These are phyloP conservation scores for Spathaspora gorwiae DNA, from an alignment of 805 yeast genomes.

Conservation along the genomic window DNA sequence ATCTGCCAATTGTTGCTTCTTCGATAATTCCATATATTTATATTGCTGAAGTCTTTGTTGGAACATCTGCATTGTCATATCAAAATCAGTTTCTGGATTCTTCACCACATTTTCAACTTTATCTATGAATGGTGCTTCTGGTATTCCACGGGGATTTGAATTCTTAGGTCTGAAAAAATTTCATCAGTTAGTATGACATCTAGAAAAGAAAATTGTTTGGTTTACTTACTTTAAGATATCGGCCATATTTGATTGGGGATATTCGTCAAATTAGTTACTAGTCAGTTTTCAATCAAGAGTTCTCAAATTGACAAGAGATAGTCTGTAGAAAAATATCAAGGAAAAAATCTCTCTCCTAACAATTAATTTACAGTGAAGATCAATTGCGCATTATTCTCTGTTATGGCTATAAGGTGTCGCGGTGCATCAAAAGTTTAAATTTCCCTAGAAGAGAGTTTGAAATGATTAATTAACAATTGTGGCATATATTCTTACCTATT, in stretches of 20 bases:
- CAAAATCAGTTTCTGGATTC: constrained; percentile 60
- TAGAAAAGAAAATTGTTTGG: neutral
- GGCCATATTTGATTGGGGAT: constrained; percentile 15
- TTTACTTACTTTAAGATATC: constrained; percentile 27
- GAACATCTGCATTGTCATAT: constrained; percentile 62
- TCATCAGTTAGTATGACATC: constrained; percentile 5
- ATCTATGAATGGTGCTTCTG: constrained; percentile 91
- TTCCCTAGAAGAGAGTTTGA: no score
- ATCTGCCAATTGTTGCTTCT: constrained; percentile 45
- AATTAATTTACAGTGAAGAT: no score
- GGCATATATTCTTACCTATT: neutral
- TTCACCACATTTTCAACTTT: constrained; percentile 72
- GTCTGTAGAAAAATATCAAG: no score
- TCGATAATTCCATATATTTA: constrained; percentile 74
- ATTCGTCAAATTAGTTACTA: constrained; percentile 18
- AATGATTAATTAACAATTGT: no score
- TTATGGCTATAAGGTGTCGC: no score
- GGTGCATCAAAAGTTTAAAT: no score
- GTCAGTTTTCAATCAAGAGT: constrained; percentile 32
- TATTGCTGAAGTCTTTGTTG: constrained; percentile 88
- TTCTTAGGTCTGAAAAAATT: constrained; percentile 19
- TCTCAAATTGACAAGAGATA: constrained; percentile 15
- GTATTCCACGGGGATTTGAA: constrained; percentile 90
- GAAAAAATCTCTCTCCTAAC: no score
- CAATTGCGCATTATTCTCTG: no score